Percentiles rank a stretch among this genome's conserved stretches.
These are phyloP conservation scores for Sphagnum fallax DNA, from an alignment of 228 moss, liverwort and hornwort genomes.

Conservation along the genomic window DNA sequence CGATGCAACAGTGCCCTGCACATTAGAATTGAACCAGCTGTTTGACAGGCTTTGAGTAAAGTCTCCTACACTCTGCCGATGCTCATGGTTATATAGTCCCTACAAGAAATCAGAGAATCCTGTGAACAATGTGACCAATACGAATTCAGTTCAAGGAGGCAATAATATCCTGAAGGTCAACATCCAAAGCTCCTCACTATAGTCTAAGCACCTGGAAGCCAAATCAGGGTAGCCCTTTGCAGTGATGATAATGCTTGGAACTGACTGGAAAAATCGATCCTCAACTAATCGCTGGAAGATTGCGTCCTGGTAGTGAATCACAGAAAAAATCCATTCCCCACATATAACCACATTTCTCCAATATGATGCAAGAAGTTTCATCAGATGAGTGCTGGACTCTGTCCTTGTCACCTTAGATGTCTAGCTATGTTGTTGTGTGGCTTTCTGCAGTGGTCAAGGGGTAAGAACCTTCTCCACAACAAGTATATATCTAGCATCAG, in stretches of 20 bases:
- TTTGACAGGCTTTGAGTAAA: no score
- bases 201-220: constrained; percentile 62
- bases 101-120: no score
- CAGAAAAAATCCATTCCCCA: neutral
- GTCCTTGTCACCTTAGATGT: no score
- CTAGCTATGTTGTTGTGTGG: no score
- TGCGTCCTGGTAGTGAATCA: constrained; percentile 49
- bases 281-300: constrained; percentile 83
- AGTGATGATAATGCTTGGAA: constrained; percentile 82
- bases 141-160: neutral
- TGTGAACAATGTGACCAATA: neutral
- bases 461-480: constrained; percentile 69
- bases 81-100: no score
- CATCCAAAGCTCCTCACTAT: no score
- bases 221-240: constrained; percentile 87
- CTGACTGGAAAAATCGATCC: constrained; percentile 67
- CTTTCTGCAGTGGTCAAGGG: no score
- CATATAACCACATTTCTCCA: no score
- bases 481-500: constrained; percentile 83
- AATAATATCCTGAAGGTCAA: no score
- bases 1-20: constrained; percentile 76
- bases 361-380: no score
- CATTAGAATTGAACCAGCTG: neutral
- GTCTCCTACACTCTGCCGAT: no score
- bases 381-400: no score